Base-by-base conservation (phyloP, 2,329 filamentous ascomycete species). In the Didymella keratinophila region DNA sequence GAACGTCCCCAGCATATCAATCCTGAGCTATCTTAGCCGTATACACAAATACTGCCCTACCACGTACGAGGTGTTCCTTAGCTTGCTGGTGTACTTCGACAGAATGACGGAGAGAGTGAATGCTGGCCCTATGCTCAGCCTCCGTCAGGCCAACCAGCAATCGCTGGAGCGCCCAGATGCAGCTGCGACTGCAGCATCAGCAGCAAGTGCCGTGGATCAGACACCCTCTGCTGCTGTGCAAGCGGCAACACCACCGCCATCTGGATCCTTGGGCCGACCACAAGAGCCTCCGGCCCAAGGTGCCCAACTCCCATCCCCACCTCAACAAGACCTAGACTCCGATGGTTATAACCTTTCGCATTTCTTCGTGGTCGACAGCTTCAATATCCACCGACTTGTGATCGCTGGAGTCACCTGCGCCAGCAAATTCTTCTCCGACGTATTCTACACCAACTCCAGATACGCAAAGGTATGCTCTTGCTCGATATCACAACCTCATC, bases 11-110 rank as follows among this genome's bases (percentile, higher is more conserved):
- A 95, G 91, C 72, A 99, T 99, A 70, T 97, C 93, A 20, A 98
- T 99, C 61, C 82, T 96, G 60, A 98, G 93, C 83, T 99, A 99
- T 71, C 81, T 99, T 52, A 94, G 89, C 70, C 89, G 95, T 60
- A 98, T 99, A 74, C 94, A 99, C 80, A 97, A 97, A 80, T 99
- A 99, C 79, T 99, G 95, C 72, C 95, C 95, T 0, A 98, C 95
- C 6, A 98, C 95, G 0, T 99, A 97, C 75, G 95, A 99, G 78
- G 95, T 99, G 0, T 99, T 99, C 73, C 81, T 99, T 60, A 97
- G 93, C 74, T 79, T 99, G 70, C 80, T 99, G 54, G 93, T 99
- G 30, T 99, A 98, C 78, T 99, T 99, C 78, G 95, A 99, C 76
- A 90, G 95, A 62, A 99, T 99, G 95, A 97, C 94, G 42, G 95